Percentiles rank a stretch among this genome's conserved stretches.
Conservation (phyloP, 768 basidiomycete genomes). For the Agaricus subrufescens region DNA sequence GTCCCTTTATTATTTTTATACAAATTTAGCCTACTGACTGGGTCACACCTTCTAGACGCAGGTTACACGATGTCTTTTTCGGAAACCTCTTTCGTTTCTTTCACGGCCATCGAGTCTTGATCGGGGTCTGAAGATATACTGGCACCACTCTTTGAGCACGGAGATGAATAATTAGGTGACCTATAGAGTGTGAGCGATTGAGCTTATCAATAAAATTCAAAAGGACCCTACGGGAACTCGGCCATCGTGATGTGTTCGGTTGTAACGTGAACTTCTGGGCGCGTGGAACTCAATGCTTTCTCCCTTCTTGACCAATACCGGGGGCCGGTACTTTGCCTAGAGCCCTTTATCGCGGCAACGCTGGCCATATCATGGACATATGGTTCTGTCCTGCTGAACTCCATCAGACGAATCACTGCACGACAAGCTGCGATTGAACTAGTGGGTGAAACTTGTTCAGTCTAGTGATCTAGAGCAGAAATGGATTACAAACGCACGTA, state of each 20-base stretch:
- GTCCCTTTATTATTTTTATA: neutral
- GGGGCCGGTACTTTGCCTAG: conserved; percentile 23
- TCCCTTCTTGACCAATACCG: conserved; percentile 22
- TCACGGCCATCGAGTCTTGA: neutral
- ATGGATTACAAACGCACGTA: conserved; percentile 36
- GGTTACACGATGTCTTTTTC: conserved; percentile 9
- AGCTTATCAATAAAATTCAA: neutral
- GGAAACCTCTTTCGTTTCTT: conserved; percentile 10
- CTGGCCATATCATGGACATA: conserved; percentile 42
- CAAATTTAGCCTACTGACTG: no score
- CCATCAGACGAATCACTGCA: conserved; percentile 61
- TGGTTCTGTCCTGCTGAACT: conserved; percentile 42
- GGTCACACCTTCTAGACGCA: neutral
- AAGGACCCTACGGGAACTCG: conserved; percentile 41
- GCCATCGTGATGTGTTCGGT: conserved; percentile 60
- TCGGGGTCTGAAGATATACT: conserved; percentile 7
- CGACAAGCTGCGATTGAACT: conserved; percentile 64
- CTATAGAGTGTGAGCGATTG: neutral
- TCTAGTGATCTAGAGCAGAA: neutral
- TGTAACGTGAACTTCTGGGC: conserved; percentile 50
- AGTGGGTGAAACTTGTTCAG: conserved; percentile 5
- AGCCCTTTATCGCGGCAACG: conserved; percentile 27
- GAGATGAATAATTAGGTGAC: conserved; percentile 6
- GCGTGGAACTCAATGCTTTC: conserved; percentile 23
- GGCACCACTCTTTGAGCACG: conserved; percentile 6